Conservation (phyloP, 2,329 filamentous ascomycete species). For the Pseudopithomyces chartarum region DNA sequence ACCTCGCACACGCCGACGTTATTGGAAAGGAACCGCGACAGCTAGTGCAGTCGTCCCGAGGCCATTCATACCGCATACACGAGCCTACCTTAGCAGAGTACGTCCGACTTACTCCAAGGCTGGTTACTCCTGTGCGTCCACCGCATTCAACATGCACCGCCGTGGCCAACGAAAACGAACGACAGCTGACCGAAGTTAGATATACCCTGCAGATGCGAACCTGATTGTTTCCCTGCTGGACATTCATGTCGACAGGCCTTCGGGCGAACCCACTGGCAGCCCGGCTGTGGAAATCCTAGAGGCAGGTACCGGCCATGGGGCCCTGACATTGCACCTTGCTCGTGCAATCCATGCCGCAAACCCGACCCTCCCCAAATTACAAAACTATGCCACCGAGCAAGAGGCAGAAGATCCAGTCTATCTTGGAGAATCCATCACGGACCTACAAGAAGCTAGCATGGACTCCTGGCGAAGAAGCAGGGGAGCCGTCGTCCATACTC, state of each 20-base stretch:
- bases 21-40: conserved; percentile 68
- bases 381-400: conserved; percentile 16
- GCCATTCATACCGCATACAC: conserved; percentile 60
- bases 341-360: conserved; percentile 78
- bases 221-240: conserved; percentile 78
- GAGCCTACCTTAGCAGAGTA: conserved; percentile 76
- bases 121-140: conserved; percentile 73
- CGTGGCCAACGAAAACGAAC: conserved; percentile 1
- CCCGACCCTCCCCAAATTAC: conserved; percentile 51
- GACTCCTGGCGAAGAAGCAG: conserved; percentile 53
- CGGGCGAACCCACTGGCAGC: conserved; percentile 38
- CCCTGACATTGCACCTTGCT: conserved; percentile 75
- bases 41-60: conserved; percentile 60
- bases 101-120: conserved; percentile 66
- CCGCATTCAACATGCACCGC: neutral
- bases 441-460: conserved; percentile 32
- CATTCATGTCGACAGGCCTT: conserved; percentile 62
- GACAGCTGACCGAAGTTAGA: conserved; percentile 49
- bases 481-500: conserved; percentile 73
- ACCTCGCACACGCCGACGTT: conserved; percentile 59
- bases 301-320: conserved; percentile 84
- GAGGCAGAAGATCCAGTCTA: conserved; percentile 39
- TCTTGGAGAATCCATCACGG: conserved; percentile 37
- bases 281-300: conserved; percentile 75
- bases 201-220: conserved; percentile 76